Conservation (phyloP, 1,139 yeast genomes). For the Suhomyces coccinellae region DNA sequence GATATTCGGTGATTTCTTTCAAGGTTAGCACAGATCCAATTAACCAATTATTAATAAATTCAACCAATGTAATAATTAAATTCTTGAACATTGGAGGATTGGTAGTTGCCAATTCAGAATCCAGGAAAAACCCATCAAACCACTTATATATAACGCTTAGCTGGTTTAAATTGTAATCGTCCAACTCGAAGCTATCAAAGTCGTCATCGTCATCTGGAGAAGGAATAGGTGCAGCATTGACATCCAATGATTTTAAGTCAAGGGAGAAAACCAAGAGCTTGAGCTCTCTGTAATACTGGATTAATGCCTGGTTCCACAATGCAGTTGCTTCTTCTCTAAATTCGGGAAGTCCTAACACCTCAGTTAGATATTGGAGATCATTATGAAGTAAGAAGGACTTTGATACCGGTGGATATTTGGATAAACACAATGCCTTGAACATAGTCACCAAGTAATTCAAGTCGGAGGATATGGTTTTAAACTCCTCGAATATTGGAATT, state of each 20-base stretch:
- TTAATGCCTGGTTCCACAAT: slow-evolving; percentile 25
- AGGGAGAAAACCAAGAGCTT: slow-evolving; percentile 20
- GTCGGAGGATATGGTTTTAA: slow-evolving; percentile 15
- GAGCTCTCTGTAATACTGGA: slow-evolving; percentile 25
- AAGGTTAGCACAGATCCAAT: slow-evolving; percentile 28
- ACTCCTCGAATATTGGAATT: slow-evolving; percentile 24
- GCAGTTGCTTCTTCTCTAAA: slow-evolving; percentile 21
- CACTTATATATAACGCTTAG: slow-evolving; percentile 25
- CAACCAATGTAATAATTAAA: slow-evolving; percentile 29
- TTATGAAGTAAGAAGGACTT: slow-evolving; percentile 38
- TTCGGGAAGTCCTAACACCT: slow-evolving; percentile 15
- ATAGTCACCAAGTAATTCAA: slow-evolving; percentile 22
- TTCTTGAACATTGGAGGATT: slow-evolving; percentile 31
- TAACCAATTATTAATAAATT: slow-evolving; percentile 33
- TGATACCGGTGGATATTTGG: slow-evolving; percentile 34
- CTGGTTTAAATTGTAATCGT: slow-evolving; percentile 25
- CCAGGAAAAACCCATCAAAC: slow-evolving; percentile 26
- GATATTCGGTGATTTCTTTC: slow-evolving; percentile 40
- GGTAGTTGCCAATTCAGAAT: slow-evolving; percentile 26
- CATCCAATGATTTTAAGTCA: slow-evolving; percentile 14
- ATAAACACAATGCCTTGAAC: slow-evolving; percentile 33
- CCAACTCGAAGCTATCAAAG: slow-evolving; percentile 21
- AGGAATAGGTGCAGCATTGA: slow-evolving; percentile 2
- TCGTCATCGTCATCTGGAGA: slow-evolving; percentile 8
- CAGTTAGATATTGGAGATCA: slow-evolving; percentile 33